These are phyloP conservation scores for Dactylellina leptospora DNA, from an alignment of 2,329 filamentous ascomycete genomes.

Conservation along the genomic window DNA sequence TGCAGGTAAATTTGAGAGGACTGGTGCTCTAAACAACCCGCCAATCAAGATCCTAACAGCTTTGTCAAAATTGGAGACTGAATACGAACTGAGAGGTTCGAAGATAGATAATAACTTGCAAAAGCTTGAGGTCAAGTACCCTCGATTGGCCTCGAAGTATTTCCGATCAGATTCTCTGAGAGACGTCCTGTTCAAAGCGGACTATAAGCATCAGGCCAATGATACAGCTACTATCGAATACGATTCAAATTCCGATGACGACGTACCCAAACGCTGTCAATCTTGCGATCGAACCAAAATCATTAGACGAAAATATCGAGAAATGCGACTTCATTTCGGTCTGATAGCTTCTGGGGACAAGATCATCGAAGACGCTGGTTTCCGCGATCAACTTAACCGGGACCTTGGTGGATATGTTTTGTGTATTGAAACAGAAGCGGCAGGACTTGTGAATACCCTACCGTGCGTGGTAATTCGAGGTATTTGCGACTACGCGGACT, in stretches of 20 bases:
- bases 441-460: constrained; percentile 16
- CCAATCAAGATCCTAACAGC: constrained; percentile 1
- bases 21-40: constrained; percentile 9
- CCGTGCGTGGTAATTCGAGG: constrained; percentile 55
- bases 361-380: constrained; percentile 39
- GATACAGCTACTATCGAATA: neutral
- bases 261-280: neutral
- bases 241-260: neutral
- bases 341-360: constrained; percentile 26
- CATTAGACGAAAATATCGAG: neutral
- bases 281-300: neutral
- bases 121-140: neutral
- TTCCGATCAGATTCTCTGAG: neutral
- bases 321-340: no score
- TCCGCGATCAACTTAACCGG: neutral
- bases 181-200: neutral
- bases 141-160: constrained; percentile 8
- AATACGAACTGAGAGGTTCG: constrained; percentile 1
- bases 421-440: constrained; percentile 31
- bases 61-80: neutral
- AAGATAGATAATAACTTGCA: constrained; percentile 11
- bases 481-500: constrained; percentile 55
- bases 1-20: neutral
- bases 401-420: constrained; percentile 8
- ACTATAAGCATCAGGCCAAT: neutral